Evolutionary conservation across 768 basidiomycete genomes (phyloP), one percentile per base, ranked within the genome.

Genomic region (Fomitopsis pulvina): DNA sequence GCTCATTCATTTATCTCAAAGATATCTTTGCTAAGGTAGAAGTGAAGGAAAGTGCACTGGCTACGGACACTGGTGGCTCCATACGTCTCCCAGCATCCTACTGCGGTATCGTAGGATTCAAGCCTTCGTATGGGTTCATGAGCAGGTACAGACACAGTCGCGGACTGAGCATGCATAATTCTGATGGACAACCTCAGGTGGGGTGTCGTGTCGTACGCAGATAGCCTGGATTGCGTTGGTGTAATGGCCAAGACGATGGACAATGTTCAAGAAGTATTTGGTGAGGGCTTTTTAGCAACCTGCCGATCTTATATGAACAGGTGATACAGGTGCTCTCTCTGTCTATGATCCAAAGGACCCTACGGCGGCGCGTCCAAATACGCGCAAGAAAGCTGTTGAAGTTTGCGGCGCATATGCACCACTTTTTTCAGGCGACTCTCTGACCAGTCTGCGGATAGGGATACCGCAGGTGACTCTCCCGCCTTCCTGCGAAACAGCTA

Each of bases 21-120:
- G 7, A 5, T n/a, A n/a, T n/a, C n/a, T n/a, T n/a, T 20, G 28
- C 16, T 25, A 14, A 20, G 28, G 40, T 29, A 22, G 4, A 6
- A 28, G 14, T 29, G 24, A 28, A 51, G 40, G 52, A 46, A 56
- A 96, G 95, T 16, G 92, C 95, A 0, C 63, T 98, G 20, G 90
- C 85, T 0, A 95, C 93, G 2, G 96, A 99, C 63, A 98, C 95
- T 0, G 95, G 96, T 7, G 96, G 95, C 0, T 98, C 96, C 4
- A 83, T 86, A 9, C 79, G 95, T 34, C 71, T 99, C 2, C 96
- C 96, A 0, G 96, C 96, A 0, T 84, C 92, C 2, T 97, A 97
- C 60, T 96, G 92, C 57, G 92, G 93, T 4, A 72, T 96, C 0
- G 82, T 89, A 2, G 96, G 96, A 0, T 67, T 97, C 39, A 99